Conservation (phyloP, 495 filamentous ascomycete genomes). For the Penicillium dipodomyicola region DNA sequence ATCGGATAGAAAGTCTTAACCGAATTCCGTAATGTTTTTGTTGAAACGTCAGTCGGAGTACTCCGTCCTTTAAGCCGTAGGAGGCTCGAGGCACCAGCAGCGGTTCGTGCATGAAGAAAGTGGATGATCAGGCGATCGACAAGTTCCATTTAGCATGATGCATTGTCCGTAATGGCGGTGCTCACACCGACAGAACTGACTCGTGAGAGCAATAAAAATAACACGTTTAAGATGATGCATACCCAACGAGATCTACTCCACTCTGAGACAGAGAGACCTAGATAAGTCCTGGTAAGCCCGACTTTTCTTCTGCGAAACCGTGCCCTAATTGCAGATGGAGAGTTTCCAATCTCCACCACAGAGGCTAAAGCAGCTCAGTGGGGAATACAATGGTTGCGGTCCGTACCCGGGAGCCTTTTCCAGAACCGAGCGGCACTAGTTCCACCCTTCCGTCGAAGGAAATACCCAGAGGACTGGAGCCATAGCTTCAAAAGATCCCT, state of each 20-base stretch:
- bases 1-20: slow-evolving; percentile 19
- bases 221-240: slow-evolving; percentile 1
- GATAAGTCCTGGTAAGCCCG: not conserved
- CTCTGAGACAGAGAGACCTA: slow-evolving; percentile 3
- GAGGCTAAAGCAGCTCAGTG: slow-evolving; percentile 15
- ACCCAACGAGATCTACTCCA: slow-evolving; percentile 4
- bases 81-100: slow-evolving; percentile 32
- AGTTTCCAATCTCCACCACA: slow-evolving; percentile 7
- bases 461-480: not conserved
- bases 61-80: slow-evolving; percentile 11
- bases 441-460: slow-evolving; percentile 12
- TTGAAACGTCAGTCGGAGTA: slow-evolving; percentile 30
- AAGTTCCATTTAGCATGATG: slow-evolving; percentile 27
- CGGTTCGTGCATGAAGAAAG: slow-evolving; percentile 30
- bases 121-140: slow-evolving; percentile 37
- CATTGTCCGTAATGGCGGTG: slow-evolving; percentile 26
- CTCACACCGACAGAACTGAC: slow-evolving; percentile 34
- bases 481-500: slow-evolving; percentile 13
- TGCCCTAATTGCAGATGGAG: slow-evolving; percentile 3
- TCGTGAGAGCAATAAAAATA: slow-evolving; percentile 10
- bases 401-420: slow-evolving; percentile 28
- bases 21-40: slow-evolving; percentile 19
- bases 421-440: slow-evolving; percentile 16
- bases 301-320: not conserved
- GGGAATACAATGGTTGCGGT: slow-evolving; percentile 20